A percentile compares a stretch with the other conserved stretches of the same genome.
These are phyloP conservation scores for Closterium sp. DNA, from an alignment of 139 green algal genomes.

Conservation along the genomic window DNA sequence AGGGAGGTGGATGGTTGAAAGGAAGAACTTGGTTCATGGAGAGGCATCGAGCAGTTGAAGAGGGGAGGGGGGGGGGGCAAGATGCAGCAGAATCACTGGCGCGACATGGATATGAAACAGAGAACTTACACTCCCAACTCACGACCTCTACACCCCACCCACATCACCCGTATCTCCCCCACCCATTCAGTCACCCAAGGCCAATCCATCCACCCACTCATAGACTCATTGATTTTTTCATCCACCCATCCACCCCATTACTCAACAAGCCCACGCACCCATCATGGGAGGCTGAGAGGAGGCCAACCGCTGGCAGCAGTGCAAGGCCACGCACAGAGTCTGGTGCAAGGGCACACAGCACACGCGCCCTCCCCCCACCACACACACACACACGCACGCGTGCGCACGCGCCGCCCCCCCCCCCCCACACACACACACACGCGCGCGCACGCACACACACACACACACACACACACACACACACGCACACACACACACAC, in stretches of 20 bases:
- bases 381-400: background rate
- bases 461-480: background rate
- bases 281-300: constrained; percentile 93
- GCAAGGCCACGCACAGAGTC: constrained; percentile 64
- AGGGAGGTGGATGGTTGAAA: background rate
- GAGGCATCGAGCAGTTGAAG: too few species aligned
- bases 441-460: background rate
- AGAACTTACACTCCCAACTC: too few species aligned
- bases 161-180: background rate
- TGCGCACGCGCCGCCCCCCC: background rate
- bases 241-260: background rate
- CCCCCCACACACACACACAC: background rate
- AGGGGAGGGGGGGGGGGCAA: too few species aligned
- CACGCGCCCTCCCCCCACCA: too few species aligned
- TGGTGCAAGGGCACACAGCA: background rate
- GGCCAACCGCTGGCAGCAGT: constrained; percentile 71
- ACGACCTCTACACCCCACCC: background rate
- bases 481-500: too few species aligned
- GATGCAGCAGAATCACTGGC: too few species aligned
- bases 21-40: background rate
- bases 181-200: too few species aligned
- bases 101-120: too few species aligned
- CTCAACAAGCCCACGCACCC: constrained; percentile 4
- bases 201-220: background rate
- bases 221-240: background rate